A percentile compares a stretch with the other conserved stretches of the same genome.
phyloP scores from a whole-genome alignment of 176 grass and related monocot genomes.

The Avena eriantha region DNA sequence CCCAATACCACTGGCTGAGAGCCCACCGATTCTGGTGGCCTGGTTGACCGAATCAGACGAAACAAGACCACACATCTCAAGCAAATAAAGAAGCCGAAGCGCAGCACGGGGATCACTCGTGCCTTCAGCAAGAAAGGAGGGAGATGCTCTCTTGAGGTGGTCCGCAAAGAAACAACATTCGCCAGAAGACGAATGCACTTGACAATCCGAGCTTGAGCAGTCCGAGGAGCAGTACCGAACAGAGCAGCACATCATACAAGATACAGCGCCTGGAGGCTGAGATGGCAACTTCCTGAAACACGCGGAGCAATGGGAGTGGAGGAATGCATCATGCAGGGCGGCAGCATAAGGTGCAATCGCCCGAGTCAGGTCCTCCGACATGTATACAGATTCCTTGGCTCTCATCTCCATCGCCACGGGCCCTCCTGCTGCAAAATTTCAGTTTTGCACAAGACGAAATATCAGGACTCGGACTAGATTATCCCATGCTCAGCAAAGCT shows the following conservation, averaged over 20 bases:
- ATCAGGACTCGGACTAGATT: neutral
- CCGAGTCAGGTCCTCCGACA: constrained; percentile 73
- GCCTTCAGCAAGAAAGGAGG: constrained; percentile 33
- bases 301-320: constrained; percentile 64
- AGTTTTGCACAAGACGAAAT: constrained; percentile 8
- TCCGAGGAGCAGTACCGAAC: constrained; percentile 68
- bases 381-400: constrained; percentile 38
- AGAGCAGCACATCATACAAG: constrained; percentile 55
- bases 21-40: constrained; percentile 60
- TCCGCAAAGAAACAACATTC: constrained; percentile 67
- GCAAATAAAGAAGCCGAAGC: constrained; percentile 63
- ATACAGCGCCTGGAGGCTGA: constrained; percentile 12
- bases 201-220: constrained; percentile 50
- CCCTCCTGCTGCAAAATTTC: constrained; percentile 12
- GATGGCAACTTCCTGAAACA: constrained; percentile 61
- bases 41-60: constrained; percentile 22
- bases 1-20: constrained; percentile 61
- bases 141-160: constrained; percentile 19
- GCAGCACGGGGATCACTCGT: constrained; percentile 60
- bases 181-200: constrained; percentile 58
- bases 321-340: constrained; percentile 61
- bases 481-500: neutral
- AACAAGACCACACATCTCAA: constrained; percentile 43
- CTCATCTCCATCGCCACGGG: constrained; percentile 74
- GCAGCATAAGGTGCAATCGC: constrained; percentile 58